phyloP scores from a whole-genome alignment of 2,329 filamentous ascomycete genomes.

The Curvularia sp. region DNA sequence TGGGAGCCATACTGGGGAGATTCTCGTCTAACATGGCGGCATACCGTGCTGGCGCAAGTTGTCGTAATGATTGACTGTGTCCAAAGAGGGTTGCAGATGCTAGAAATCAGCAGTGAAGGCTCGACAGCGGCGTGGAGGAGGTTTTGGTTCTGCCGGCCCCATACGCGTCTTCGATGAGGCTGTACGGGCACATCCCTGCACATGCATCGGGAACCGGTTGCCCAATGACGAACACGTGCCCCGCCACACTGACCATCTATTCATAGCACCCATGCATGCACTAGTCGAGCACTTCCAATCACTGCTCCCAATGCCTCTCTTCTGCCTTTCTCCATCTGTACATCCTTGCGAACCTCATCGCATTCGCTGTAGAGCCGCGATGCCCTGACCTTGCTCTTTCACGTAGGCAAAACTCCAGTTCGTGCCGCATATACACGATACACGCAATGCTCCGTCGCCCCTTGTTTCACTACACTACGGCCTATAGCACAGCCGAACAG shows the following conservation, averaged over 20 bases:
- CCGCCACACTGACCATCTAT: slow-evolving; percentile 11
- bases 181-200: slow-evolving; percentile 20
- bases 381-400: background rate
- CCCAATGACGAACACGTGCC: slow-evolving; percentile 18
- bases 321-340: background rate
- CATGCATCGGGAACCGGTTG: slow-evolving; percentile 13
- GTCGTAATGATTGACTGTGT: slow-evolving; percentile 2
- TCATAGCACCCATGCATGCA: slow-evolving; percentile 9
- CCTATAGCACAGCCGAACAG: slow-evolving; percentile 16
- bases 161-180: slow-evolving; percentile 23
- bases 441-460: slow-evolving; percentile 12
- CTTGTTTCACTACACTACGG: slow-evolving; percentile 18
- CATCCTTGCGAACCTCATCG: background rate
- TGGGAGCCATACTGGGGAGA: slow-evolving; percentile 67
- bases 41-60: slow-evolving; percentile 15
- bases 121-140: slow-evolving; percentile 10
- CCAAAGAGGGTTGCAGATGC: background rate
- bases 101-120: slow-evolving; percentile 1
- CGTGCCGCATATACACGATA: slow-evolving; percentile 7
- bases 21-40: slow-evolving; percentile 86
- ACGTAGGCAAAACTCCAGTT: background rate
- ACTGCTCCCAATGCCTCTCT: background rate
- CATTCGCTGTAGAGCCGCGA: background rate
- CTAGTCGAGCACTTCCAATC: slow-evolving; percentile 9
- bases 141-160: slow-evolving; percentile 4